Base-by-base conservation (phyloP, 805 yeast species). In the Starmerella bombi region DNA sequence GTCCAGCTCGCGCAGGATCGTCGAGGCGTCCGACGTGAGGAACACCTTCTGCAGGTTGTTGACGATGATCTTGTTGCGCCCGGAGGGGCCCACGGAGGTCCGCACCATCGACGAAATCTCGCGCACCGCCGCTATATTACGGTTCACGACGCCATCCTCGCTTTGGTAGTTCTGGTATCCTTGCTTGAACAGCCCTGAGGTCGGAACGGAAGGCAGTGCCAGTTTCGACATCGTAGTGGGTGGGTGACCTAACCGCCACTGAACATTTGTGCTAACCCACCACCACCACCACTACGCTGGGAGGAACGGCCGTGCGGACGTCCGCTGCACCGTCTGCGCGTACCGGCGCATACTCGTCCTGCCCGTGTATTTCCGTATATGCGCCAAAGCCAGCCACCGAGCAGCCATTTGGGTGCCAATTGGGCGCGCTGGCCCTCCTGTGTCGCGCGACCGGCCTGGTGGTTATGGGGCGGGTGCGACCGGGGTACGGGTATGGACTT, bases 51-150 rank as follows among this genome's bases (percentile, higher is more conserved):
- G 85, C 50, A 82, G 63, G 53, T 82, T 74, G 63, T 88, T 88
- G 41, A 91, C 94, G 53, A 91, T 80, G 60, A 91, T 84, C 71
- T 91, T 91, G 63, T 86, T 91, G 57, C 95, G 74, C 39, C 98
- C 98, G 63, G 93, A 81, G 45, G 98, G 98, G 5, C 98, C 98
- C 67, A 91, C 80, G 10, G 95, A 84, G 2, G 96, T 85, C 44
- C 86, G 71, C 47, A 93, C 84, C 75, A 88, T 85, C 40, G 77
- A 73, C 47, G 94, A 75, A 62, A 91, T 80, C 61, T 91, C 97
- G 54, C 94, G 75, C 46, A 91, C 84, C 2, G 98, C 98, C 54
- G 80, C 81, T 54, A 91, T 85, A 59, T 93, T 91, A 57, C 94
- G 75, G 54, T 74, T 72, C 43, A 88, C 81, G 37, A 94, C 97